Conservation (phyloP, 2,329 filamentous ascomycete species). For the Aspergillus glaucus region DNA sequence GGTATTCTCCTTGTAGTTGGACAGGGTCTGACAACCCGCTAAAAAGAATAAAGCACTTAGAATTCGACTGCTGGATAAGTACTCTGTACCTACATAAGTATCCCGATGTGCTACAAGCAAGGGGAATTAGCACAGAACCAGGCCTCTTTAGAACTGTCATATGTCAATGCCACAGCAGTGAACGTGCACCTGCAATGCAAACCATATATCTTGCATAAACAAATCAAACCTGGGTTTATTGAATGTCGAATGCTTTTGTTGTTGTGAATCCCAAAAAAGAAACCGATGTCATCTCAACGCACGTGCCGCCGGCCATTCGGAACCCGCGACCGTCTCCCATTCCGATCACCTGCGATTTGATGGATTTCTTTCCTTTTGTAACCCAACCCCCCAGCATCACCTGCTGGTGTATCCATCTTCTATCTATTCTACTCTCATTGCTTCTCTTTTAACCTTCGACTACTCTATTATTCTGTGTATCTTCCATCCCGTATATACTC, state of each 20-base stretch:
- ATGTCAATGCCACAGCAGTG: no score
- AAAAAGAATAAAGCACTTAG: no score
- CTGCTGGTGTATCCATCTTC: neutral
- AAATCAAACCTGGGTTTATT: neutral
- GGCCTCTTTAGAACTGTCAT: no score
- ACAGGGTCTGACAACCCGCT: no score
- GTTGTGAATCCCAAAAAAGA: neutral
- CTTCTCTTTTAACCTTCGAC: neutral
- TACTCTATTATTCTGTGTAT: constrained; percentile 17
- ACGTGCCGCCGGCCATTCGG: neutral
- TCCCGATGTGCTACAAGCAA: no score
- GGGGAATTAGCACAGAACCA: no score
- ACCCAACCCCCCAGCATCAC: neutral
- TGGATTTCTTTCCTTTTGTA: neutral
- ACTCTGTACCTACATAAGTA: no score
- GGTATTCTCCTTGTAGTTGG: no score
- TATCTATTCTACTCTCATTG: neutral
- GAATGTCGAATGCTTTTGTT: neutral
- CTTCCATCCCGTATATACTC: constrained; percentile 9
- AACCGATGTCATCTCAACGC: neutral
- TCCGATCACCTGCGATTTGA: neutral
- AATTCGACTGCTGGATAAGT: no score
- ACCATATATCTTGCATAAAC: neutral
- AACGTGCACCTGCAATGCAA: no score
- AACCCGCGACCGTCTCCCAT: neutral